Base-by-base conservation (phyloP, 352 stramenopile species). In the Albugo candida region DNA sequence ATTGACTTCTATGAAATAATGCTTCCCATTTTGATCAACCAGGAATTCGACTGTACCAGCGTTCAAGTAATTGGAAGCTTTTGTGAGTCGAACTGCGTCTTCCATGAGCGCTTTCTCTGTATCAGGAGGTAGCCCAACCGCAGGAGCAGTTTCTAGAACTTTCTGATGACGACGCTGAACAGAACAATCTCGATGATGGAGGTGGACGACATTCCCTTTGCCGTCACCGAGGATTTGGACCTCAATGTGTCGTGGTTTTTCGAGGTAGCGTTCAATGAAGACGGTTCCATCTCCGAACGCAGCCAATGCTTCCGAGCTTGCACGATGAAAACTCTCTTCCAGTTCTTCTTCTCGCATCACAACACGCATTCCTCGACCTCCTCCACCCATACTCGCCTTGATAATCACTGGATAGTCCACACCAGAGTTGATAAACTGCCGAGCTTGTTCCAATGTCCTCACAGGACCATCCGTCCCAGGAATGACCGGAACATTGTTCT, bases 1-100 rank as follows among this genome's bases (percentile, higher is more conserved):
- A 66, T 99, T 99, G 52, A 98, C 92, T 75, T 99, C 95, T 51
- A 98, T 97, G 60, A 99, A 99, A 71, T 95, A 96, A 68, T 94
- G 79, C 35, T 72, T 67, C 16, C 69, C 59, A 58, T 81, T 39
- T 58, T 97, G 78, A 63, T 98, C 93, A 45, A 98, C 76, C 1
- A 99, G 70, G 58, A 98, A 99, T 71, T 99, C 95, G 19, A 99
- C 92, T 10, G 94, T 99, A 49, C 94, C 94, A 12, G 95, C 93
- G 64, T 96, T 97, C 21, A 91, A 62, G 65, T 98, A 98, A 42
- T 95, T 92, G 31, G 85, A 85, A 13, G 81, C 77, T 47, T 70
- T 76, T 10, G 91, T 85, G 37, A 98, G 77, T 13, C 72, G 67
- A 45, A 95, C 70, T 1, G 94, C 88, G 61, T 97, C 81, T 20